Conservation (phyloP, 2,329 filamentous ascomycete species). For the Blumeria graminis region DNA sequence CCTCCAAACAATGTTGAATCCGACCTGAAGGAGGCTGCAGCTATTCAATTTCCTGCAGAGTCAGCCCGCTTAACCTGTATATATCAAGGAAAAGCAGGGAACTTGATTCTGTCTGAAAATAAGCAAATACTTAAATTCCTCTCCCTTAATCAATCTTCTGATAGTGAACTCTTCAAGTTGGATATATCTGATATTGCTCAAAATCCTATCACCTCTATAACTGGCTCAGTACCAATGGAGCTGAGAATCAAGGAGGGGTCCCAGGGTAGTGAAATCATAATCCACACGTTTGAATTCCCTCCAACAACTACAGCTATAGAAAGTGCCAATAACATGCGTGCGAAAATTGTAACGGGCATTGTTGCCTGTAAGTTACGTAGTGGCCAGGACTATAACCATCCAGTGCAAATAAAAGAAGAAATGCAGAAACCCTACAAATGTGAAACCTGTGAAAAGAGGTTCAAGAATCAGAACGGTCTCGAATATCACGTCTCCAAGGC, state of each 20-base stretch:
- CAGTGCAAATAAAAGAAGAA: conserved; percentile 6
- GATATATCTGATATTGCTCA: conserved; percentile 7
- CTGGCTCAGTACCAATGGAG: conserved; percentile 14
- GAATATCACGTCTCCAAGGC: conserved; percentile 15
- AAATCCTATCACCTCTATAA: conserved; percentile 10
- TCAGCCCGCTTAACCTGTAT: conserved; percentile 7
- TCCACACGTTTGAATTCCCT: conserved; percentile 10
- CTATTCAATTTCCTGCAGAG: conserved; percentile 5
- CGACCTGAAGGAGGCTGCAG: conserved; percentile 3
- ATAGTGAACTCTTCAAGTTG: conserved; percentile 6
- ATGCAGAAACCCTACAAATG: conserved; percentile 12
- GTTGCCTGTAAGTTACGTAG: conserved; percentile 4
- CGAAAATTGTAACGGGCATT: conserved; percentile 11
- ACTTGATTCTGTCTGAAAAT: conserved; percentile 11
- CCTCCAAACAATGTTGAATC: background rate
- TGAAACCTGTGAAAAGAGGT: conserved; percentile 10
- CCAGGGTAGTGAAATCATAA: conserved; percentile 3
- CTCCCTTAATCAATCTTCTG: conserved; percentile 3
- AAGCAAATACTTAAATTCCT: conserved; percentile 9
- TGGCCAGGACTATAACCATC: conserved; percentile 3
- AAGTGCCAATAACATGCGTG: conserved; percentile 10
- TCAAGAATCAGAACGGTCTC: conserved; percentile 15
- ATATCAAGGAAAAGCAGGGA: conserved; percentile 9
- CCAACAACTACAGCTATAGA: conserved; percentile 4
- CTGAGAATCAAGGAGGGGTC: conserved; percentile 8